phyloP scores from a whole-genome alignment of 306 rosid species.

The Coriaria nepalensis region DNA sequence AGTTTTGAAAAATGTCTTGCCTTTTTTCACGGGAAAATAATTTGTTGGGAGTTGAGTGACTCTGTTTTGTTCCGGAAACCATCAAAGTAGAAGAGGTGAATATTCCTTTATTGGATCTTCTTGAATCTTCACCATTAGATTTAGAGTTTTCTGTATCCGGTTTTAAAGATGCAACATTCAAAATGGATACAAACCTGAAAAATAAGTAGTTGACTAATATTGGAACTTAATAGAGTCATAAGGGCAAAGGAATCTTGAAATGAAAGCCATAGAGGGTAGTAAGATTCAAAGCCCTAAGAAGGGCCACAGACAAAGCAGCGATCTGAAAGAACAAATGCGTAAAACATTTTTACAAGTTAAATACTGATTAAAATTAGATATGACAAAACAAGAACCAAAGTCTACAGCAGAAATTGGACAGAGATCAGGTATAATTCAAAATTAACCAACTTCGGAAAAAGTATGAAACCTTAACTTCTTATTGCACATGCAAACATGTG shows the following conservation, averaged over 20 bases:
- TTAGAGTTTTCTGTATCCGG: constrained; percentile 39
- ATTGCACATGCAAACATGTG: not conserved
- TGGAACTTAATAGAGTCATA: no score
- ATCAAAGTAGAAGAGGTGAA: constrained; percentile 58
- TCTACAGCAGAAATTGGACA: no score
- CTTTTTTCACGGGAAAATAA: constrained; percentile 23
- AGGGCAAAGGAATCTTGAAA: constrained; percentile 6
- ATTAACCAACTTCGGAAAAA: no score
- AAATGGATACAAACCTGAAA: constrained; percentile 77
- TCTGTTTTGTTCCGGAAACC: constrained; percentile 48
- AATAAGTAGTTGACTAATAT: not conserved
- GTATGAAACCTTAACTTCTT: no score
- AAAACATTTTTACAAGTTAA: no score
- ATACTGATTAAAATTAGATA: no score
- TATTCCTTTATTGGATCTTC: constrained; percentile 36
- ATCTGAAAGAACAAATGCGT: constrained; percentile 40
- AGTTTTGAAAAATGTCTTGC: constrained; percentile 31
- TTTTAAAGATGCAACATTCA: constrained; percentile 84
- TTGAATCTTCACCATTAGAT: constrained; percentile 28
- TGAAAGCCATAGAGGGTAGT: constrained; percentile 49
- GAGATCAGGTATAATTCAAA: no score
- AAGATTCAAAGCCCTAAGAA: constrained; percentile 72
- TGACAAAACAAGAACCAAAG: no score
- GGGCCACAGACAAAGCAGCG: constrained; percentile 78
- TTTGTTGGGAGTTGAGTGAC: constrained; percentile 22